These are phyloP conservation scores for Neurospora crassa DNA, from an alignment of 2,329 filamentous ascomycete species.

Conservation along the genomic window DNA sequence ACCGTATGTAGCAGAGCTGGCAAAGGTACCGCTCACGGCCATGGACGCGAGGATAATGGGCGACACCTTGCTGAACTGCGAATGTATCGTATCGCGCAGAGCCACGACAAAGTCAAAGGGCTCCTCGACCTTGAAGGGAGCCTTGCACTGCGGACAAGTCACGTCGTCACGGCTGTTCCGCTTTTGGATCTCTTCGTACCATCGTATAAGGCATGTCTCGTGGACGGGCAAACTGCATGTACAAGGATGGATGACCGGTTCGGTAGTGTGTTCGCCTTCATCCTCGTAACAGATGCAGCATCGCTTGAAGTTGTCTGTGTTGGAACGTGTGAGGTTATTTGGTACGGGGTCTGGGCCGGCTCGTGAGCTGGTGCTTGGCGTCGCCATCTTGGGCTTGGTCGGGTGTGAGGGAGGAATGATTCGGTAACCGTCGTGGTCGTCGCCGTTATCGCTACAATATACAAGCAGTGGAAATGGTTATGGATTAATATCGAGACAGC, in stretches of 20 bases:
- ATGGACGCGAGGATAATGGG: conserved; percentile 58
- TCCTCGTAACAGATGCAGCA: conserved; percentile 58
- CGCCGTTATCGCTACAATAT: neutral
- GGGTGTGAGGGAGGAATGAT: neutral
- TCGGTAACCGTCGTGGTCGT: neutral
- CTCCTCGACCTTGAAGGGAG: conserved; percentile 65
- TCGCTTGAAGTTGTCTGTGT: neutral
- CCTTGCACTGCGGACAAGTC: conserved; percentile 83
- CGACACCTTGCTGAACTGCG: conserved; percentile 41
- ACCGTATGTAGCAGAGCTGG: conserved; percentile 46
- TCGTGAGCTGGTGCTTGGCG: conserved; percentile 10
- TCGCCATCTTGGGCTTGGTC: conserved; percentile 10
- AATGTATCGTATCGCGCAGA: conserved; percentile 49
- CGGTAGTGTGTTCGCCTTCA: conserved; percentile 37
- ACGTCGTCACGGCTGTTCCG: conserved; percentile 61
- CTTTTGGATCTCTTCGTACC: conserved; percentile 63
- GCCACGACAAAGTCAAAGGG: conserved; percentile 66
- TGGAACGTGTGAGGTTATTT: neutral
- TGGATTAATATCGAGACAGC: neutral
- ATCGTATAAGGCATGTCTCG: conserved; percentile 79
- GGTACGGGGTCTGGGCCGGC: neutral
- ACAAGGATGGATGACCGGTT: conserved; percentile 76
- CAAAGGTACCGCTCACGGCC: conserved; percentile 38
- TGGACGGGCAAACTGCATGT: conserved; percentile 86
- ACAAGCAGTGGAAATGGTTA: neutral